Evolutionary conservation across 2,329 filamentous ascomycete genomes (phyloP), one percentile per base, ranked within the genome.

Genomic region (Alternaria burnsii): DNA sequence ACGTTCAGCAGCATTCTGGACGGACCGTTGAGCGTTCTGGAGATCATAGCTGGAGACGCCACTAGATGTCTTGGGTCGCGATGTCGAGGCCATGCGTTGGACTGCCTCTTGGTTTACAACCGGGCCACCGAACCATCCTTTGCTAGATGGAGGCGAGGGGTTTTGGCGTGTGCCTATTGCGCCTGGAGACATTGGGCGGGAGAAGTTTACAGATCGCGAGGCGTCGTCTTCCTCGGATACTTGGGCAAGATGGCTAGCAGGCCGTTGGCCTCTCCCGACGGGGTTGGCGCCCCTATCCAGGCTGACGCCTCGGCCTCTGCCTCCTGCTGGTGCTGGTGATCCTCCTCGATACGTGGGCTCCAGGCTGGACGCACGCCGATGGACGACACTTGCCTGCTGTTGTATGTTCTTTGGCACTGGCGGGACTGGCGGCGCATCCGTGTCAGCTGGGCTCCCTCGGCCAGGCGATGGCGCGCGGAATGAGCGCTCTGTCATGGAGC

Each of bases 401-500:
- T 72, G 68, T 18, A 80, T 71, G 55, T 84, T 79, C 40, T 84
- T 80, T 3, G 92, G 92, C 26, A 97, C 83, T 4, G 85, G 83
- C 36, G 93, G 94, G 2, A 97, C 89, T 1, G 93, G 93, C 30
- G 93, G 92, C 53, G 87, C 84, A 70, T 86, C 81, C n/a, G 43
- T 53, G 55, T 79, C 58, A 9, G 65, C 47, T 30, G 71, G 65
- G 55, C 69, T 74, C 68, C 70, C 63, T 66, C 71, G 59, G 62
- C 69, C 70, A 40, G 78, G 71, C 83, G 83, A 96, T 4, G 89
- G 88, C 12, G 90, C 91, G 68, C 94, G 88, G 78, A 97, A 97
- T 1, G 93, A 94, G 59, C 94, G 88, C 76, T 94, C 91, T 30
- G 88, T 90, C 94, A 98, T 97, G 51, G 93, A 97, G 22, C 88